Conservation (phyloP, 768 basidiomycete genomes). For the Suillus brevipes region DNA sequence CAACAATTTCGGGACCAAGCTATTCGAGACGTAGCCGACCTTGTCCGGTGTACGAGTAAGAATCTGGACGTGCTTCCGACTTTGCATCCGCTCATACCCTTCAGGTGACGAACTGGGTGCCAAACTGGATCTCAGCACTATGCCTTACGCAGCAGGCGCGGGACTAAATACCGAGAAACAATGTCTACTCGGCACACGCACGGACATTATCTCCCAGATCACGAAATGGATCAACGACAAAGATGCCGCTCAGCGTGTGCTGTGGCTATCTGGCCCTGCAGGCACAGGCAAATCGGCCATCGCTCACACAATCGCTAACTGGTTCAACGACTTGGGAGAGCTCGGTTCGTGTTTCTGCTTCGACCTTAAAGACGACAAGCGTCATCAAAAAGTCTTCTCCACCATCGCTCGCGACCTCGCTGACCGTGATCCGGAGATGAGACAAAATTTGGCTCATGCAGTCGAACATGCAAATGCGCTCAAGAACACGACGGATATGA, state of each 20-base stretch:
- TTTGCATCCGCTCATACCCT: background rate
- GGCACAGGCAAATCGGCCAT: constrained; percentile 34
- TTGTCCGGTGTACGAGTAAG: background rate
- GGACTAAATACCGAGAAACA: constrained; percentile 4
- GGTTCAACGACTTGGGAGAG: constrained; percentile 9
- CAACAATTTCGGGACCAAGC: constrained; percentile 2
- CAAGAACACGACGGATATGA: background rate
- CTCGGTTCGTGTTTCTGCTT: constrained; percentile 25
- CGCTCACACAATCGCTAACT: constrained; percentile 18
- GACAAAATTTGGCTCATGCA: background rate
- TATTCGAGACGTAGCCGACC: background rate
- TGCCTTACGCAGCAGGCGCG: constrained; percentile 2
- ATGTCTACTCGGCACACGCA: constrained; percentile 20
- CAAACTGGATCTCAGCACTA: constrained; percentile 1
- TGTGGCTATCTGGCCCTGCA: constrained; percentile 14
- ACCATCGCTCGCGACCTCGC: constrained; percentile 30
- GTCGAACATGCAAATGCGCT: constrained; percentile 5
- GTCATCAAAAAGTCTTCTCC: constrained; percentile 24
- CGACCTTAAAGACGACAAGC: constrained; percentile 2
- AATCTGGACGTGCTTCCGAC: background rate
- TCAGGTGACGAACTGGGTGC: background rate
- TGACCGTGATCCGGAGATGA: constrained; percentile 13
- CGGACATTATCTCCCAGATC: constrained; percentile 16
- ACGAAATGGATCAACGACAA: constrained; percentile 13
- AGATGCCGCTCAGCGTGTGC: constrained; percentile 8